A percentile compares a stretch with the other conserved stretches of the same genome.
These are phyloP conservation scores for Fusarium verrucosum DNA, from an alignment of 2,329 filamentous ascomycete species.

Conservation along the genomic window DNA sequence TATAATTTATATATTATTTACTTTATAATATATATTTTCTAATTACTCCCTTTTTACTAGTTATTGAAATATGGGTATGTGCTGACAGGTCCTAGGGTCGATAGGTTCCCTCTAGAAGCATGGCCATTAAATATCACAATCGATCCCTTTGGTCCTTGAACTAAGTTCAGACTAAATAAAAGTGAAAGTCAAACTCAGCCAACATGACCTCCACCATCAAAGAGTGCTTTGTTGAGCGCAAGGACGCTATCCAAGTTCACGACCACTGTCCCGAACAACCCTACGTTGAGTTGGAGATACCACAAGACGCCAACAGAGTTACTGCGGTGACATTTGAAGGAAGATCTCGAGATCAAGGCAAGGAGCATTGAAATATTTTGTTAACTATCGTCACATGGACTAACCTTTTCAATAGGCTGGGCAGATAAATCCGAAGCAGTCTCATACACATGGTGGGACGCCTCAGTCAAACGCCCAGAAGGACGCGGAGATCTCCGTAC, in stretches of 20 bases:
- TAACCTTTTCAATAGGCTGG: conserved; percentile 2
- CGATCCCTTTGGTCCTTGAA: no score
- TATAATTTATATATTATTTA: no score
- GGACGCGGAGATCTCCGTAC: conserved; percentile 27
- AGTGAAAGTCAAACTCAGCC: fast-evolving
- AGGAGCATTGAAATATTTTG: background rate
- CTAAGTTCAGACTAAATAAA: background rate
- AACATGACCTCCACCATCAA: conserved; percentile 3
- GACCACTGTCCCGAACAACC: conserved; percentile 24
- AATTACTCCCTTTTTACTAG: no score
- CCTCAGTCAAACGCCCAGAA: conserved; percentile 20
- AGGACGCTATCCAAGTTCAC: conserved; percentile 23
- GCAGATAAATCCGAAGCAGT: conserved; percentile 15
- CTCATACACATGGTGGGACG: conserved; percentile 34
- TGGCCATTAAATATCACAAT: background rate
- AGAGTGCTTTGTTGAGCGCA: conserved; percentile 10
- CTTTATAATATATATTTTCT: no score
- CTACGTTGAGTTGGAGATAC: conserved; percentile 26
- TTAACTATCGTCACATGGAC: background rate
- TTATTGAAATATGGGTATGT: background rate
- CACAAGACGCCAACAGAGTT: conserved; percentile 18
- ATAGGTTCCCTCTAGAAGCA: background rate
- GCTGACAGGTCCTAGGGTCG: background rate
- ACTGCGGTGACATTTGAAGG: conserved; percentile 19
- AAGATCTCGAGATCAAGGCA: conserved; percentile 26